These are phyloP conservation scores for Angomonas desouzai DNA, from an alignment of 208 protist genomes.

Conservation along the genomic window DNA sequence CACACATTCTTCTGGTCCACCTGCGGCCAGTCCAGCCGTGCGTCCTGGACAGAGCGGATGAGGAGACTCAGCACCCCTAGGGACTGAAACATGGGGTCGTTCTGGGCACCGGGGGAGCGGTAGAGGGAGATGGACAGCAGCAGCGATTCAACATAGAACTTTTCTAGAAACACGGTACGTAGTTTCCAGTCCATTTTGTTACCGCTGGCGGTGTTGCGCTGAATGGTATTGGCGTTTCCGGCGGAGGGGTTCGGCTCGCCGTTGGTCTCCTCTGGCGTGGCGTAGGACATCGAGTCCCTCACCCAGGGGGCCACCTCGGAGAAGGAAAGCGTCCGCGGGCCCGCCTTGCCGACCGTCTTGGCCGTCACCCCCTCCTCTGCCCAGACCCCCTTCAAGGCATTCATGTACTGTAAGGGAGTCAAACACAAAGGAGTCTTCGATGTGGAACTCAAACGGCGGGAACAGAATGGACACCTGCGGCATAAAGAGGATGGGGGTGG, in stretches of 20 bases:
- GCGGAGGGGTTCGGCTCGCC: conserved; percentile 5
- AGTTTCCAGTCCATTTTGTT: conserved; percentile 24
- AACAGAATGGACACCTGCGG: conserved; percentile 27
- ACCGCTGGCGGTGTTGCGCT: not conserved
- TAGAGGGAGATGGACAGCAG: conserved; percentile 73
- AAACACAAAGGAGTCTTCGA: conserved; percentile 72
- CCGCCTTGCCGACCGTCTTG: not conserved
- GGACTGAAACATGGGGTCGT: conserved; percentile 70
- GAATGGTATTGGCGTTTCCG: not conserved
- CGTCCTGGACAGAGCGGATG: conserved; percentile 65
- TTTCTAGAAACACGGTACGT: conserved; percentile 46
- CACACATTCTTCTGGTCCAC: conserved; percentile 49
- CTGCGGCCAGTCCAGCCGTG: conserved; percentile 56
- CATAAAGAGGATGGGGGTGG: conserved; percentile 59
- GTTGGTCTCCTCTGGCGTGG: not conserved
- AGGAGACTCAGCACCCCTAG: conserved; percentile 59
- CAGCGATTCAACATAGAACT: conserved; percentile 53
- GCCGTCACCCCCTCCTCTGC: not conserved
- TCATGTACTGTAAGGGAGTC: conserved; percentile 35
- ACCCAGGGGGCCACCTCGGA: conserved; percentile 3
- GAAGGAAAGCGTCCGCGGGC: not conserved
- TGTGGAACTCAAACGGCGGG: conserved; percentile 55
- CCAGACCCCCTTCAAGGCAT: conserved; percentile 30
- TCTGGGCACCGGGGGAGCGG: conserved; percentile 53
- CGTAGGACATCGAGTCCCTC: conserved; percentile 1